Base-by-base conservation (phyloP, 1,139 yeast species). In the Geotrichum carabidarum region DNA sequence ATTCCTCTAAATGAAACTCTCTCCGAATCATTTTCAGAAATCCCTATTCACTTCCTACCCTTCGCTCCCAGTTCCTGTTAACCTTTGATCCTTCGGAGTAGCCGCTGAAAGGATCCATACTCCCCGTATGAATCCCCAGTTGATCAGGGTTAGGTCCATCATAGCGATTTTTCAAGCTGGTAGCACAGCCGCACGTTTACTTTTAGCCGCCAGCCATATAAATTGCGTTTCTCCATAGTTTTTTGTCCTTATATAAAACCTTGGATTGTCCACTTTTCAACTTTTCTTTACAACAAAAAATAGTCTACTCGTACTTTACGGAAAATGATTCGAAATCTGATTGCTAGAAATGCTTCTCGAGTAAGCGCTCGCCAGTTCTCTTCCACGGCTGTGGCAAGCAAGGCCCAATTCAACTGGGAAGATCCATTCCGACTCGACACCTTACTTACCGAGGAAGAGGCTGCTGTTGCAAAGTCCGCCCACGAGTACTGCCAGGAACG, bases 361-460 rank as follows among this genome's bases (percentile, higher is more conserved):
- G 27, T 40, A 27, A n/a, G 35, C 30, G 36, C 35, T 8, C 52
- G 52, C 32, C 45, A 44, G 8, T 53, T 53, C 27, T 58, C 60
- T 9, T 44, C 54, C 34, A 22, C 57, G 8, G 32, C 54, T 7
- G 18, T 44, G 15, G 40, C 49, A 35, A 50, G 57, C 38, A 45
- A 58, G 48, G 58, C 58, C 60, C 17, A 55, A 15, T 72, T 71
- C 56, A 63, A 71, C 64, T 72, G 74, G 73, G 63, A 69, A 48
- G 71, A 74, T 56, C 75, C 76, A 6, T 64, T 74, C 51, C 60
- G 68, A 55, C 60, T 74, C 40, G 68, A 68, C 50, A 62, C 70
- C 12, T 65, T 66, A 35, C 64, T 74, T 42, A 69, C 75, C 44
- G 77, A 74, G 44, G 78, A 74, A 35, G 78, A 74, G 57, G 59